A percentile compares a stretch with the other conserved stretches of the same genome.
Conservation (phyloP, 1,139 yeast species). For the Wickerhamiella pararugosa region DNA sequence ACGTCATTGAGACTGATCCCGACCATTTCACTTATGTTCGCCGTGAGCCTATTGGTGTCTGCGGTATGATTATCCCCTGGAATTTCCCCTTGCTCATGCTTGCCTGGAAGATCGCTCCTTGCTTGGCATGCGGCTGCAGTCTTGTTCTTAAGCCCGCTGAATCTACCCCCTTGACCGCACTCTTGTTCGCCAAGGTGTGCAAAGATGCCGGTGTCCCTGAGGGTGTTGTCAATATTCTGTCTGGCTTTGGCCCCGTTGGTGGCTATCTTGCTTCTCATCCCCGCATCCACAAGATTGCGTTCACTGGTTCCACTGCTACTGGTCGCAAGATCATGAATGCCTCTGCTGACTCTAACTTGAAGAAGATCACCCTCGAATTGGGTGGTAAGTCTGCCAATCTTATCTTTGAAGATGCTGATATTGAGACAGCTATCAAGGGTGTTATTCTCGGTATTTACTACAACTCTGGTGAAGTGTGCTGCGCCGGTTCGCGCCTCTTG, state of each 20-base stretch:
- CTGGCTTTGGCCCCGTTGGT: conserved; percentile 67
- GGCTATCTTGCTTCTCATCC: conserved; percentile 62
- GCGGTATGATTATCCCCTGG: conserved; percentile 81
- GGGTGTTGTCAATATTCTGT: conserved; percentile 62
- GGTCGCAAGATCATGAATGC: conserved; percentile 64
- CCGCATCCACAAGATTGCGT: conserved; percentile 61
- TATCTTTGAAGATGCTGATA: conserved; percentile 51
- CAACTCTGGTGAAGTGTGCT: conserved; percentile 76
- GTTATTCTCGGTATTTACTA: conserved; percentile 44
- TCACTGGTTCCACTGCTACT: conserved; percentile 74
- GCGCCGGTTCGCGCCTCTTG: conserved; percentile 69
- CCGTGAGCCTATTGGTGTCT: conserved; percentile 61
- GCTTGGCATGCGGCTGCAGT: conserved; percentile 69
- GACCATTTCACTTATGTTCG: conserved; percentile 45
- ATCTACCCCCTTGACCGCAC: conserved; percentile 69
- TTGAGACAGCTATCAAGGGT: conserved; percentile 40
- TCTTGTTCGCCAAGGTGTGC: conserved; percentile 43
- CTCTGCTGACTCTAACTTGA: conserved; percentile 48
- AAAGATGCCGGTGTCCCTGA: conserved; percentile 65
- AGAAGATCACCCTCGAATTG: conserved; percentile 63
- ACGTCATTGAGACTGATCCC: conserved; percentile 49
- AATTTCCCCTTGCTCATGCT: conserved; percentile 76
- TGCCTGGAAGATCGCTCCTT: conserved; percentile 79
- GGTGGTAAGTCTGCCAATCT: conserved; percentile 76
- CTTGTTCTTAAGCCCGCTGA: conserved; percentile 71